Evolutionary conservation across 208 protist genomes (phyloP), one percentile per base, ranked within the genome.

Genomic region (Acanthamoeba divionensis): DNA sequence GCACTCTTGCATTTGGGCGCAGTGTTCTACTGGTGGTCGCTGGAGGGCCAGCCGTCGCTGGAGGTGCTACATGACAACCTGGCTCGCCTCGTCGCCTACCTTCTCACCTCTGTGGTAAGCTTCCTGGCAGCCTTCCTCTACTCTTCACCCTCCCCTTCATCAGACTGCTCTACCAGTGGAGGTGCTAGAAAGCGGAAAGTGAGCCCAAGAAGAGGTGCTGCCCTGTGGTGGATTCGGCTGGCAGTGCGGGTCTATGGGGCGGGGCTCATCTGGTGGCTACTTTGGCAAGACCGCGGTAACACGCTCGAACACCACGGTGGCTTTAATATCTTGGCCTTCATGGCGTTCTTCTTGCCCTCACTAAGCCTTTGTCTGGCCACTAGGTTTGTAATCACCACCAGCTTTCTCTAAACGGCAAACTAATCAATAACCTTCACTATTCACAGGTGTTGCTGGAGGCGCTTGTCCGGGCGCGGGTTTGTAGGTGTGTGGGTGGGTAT

Each of bases 111-210:
- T 15, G 15, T 52, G 2, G 38, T 60, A 15, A 45, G 55, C 73
- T 82, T 82, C 73, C 38, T 82, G 31, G 21, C 31, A 13, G 41
- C 73, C 38, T 82, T 82, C 47, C 47, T 82, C 18, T 82, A 82
- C 26, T 82, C 73, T 57, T 33, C 73, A 18, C 73, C 62, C 12
- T 82, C 73, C 29, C 24, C 48, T 13, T 15, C 71, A n/a, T n/a
- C n/a, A n/a, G n/a, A n/a, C n/a, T n/a, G n/a, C n/a, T n/a, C n/a
- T n/a, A n/a, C n/a, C n/a, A n/a, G n/a, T n/a, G n/a, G n/a, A n/a
- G n/a, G n/a, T n/a, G n/a, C n/a, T n/a, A n/a, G 26, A 24, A 29
- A 67, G 62, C 8, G n/a, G 29, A 44, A 47, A n/a, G 29, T 33
- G 29, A 9, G 24, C 29, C 65, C 18, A 41, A 57, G 65, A 15